phyloP scores from a whole-genome alignment of 768 basidiomycete species.

The Pholiota microspora region DNA sequence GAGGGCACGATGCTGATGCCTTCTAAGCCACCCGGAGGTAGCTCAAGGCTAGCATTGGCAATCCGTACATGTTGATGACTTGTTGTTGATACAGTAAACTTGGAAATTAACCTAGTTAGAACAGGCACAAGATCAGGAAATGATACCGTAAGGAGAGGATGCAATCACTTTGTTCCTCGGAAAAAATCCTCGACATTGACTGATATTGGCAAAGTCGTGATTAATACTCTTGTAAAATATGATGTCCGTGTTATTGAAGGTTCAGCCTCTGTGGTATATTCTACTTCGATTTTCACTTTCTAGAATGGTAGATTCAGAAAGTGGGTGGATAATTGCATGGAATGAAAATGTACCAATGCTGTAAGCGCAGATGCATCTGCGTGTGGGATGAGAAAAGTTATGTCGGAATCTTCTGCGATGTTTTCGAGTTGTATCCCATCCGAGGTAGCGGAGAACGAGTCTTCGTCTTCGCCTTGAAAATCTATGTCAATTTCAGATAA shows the following conservation, averaged over 20 bases:
- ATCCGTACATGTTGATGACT: constrained; percentile 80
- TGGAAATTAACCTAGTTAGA: constrained; percentile 72
- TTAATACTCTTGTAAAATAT: constrained; percentile 51
- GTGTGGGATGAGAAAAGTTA: constrained; percentile 62
- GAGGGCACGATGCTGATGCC: constrained; percentile 53
- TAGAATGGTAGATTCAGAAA: constrained; percentile 22
- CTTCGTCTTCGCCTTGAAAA: constrained; percentile 12
- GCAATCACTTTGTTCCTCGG: constrained; percentile 67
- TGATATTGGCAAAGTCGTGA: constrained; percentile 76
- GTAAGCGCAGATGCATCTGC: constrained; percentile 60
- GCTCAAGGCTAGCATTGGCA: constrained; percentile 52
- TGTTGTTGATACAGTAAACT: constrained; percentile 85
- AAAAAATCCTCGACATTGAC: constrained; percentile 98
- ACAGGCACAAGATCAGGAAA: background rate
- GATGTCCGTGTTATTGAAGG: constrained; percentile 53
- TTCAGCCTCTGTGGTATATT: constrained; percentile 62
- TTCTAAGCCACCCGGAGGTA: constrained; percentile 39
- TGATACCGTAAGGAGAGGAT: constrained; percentile 9
- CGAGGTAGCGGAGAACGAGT: constrained; percentile 35
- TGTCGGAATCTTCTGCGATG: constrained; percentile 40
- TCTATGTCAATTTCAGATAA: background rate
- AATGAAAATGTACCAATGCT: constrained; percentile 50
- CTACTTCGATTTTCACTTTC: constrained; percentile 68
- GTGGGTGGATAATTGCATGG: background rate
- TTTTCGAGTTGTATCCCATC: constrained; percentile 46